phyloP scores from a whole-genome alignment of 306 rosid species.

The Glycyrrhiza uralensis region DNA sequence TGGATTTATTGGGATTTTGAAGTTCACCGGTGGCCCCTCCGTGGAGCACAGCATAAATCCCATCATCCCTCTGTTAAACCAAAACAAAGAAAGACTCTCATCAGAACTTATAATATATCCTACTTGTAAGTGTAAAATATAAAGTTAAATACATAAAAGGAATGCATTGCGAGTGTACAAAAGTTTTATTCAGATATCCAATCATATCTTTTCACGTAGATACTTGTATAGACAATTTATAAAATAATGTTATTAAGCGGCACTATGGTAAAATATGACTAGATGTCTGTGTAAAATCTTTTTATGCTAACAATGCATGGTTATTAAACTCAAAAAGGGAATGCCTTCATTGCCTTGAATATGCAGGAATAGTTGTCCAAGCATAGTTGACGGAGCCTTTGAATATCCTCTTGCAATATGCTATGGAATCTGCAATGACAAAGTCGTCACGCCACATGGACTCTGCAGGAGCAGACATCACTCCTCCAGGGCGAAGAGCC shows the following conservation, averaged over 20 bases:
- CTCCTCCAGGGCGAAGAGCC: constrained; percentile 35
- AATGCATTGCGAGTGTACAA: too few relatives aligned
- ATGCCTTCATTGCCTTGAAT: constrained; percentile 32
- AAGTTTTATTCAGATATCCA: too few relatives aligned
- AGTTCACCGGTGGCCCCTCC: constrained; percentile 28
- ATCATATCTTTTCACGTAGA: too few relatives aligned
- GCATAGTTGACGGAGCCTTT: constrained; percentile 35
- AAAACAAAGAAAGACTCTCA: background rate
- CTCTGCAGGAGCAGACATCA: constrained; percentile 33
- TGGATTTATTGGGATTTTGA: constrained; percentile 27
- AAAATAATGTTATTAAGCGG: too few relatives aligned
- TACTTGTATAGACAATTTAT: too few relatives aligned
- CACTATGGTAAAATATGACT: too few relatives aligned
- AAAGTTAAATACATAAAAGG: background rate
- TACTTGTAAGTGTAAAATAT: too few relatives aligned
- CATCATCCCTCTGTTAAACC: constrained; percentile 19
- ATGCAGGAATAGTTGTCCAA: constrained; percentile 34
- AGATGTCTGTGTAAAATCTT: too few relatives aligned
- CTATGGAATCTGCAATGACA: constrained; percentile 32
- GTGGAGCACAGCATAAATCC: constrained; percentile 41
- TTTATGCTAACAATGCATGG: too few relatives aligned
- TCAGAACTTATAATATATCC: too few relatives aligned
- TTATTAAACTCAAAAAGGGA: too few relatives aligned
- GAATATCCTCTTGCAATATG: constrained; percentile 31
- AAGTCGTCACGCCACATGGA: constrained; percentile 28